phyloP scores from a whole-genome alignment of 345 rosid genomes.

The Stellera chamaejasme region DNA sequence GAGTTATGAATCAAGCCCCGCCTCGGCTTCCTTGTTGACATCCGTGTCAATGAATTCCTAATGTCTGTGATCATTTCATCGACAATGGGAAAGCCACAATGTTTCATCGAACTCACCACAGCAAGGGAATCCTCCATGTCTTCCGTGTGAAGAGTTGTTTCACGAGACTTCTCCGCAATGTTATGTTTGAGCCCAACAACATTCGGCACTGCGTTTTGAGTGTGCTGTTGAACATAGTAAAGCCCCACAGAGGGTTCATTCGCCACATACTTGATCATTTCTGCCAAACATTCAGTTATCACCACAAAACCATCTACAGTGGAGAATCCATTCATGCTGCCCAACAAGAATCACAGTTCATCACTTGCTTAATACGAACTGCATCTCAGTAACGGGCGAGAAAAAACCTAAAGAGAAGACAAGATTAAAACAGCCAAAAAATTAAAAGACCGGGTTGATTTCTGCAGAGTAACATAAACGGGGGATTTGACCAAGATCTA shows the following conservation, averaged over 20 bases:
- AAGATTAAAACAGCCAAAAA: too few species aligned
- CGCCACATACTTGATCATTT: slow-evolving; percentile 87
- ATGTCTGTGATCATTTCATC: slow-evolving; percentile 90
- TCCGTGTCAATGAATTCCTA: slow-evolving; percentile 41
- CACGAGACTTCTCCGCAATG: slow-evolving; percentile 46
- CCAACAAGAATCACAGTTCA: slow-evolving; percentile 37
- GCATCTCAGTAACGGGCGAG: too few species aligned
- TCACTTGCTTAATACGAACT: slow-evolving; percentile 26
- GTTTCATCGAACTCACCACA: slow-evolving; percentile 73
- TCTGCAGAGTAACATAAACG: too few species aligned
- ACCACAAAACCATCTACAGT: slow-evolving; percentile 84
- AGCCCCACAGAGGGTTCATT: slow-evolving; percentile 96
- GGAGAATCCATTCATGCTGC: slow-evolving; percentile 92
- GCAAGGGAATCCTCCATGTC: slow-evolving; percentile 75
- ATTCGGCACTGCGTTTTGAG: slow-evolving; percentile 67
- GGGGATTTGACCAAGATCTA: too few species aligned
- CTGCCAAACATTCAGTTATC: slow-evolving; percentile 76
- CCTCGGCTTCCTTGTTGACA: slow-evolving; percentile 66
- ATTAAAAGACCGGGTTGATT: too few species aligned
- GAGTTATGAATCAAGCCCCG: slow-evolving; percentile 45
- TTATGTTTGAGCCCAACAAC: slow-evolving; percentile 46
- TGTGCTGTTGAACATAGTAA: slow-evolving; percentile 80
- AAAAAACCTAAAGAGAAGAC: too few species aligned
- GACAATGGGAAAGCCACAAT: slow-evolving; percentile 54
- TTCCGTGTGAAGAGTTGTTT: slow-evolving; percentile 57